Evolutionary conservation across 257 asterid species (phyloP).

Genomic region (Forsythia viridissima): DNA sequence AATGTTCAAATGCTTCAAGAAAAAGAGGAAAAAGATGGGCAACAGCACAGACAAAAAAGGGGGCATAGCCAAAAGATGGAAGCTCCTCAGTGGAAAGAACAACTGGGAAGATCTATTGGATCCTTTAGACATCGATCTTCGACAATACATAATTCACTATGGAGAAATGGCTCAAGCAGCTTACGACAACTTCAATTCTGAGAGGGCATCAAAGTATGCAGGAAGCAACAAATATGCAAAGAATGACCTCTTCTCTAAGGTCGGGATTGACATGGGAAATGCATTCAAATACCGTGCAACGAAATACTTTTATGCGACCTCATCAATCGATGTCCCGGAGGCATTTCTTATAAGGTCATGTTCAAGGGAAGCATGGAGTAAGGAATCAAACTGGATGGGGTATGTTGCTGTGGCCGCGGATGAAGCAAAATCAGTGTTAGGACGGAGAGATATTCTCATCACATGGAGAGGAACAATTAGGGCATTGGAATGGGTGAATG

Average conservation of each 20-base stretch:
- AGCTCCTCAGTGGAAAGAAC: conserved; percentile 57
- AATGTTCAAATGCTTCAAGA: conserved; percentile 31
- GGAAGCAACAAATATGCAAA: conserved; percentile 61
- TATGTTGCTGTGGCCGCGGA: conserved; percentile 84
- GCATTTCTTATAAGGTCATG: conserved; percentile 62
- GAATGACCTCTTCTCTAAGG: conserved; percentile 48
- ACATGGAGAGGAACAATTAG: conserved; percentile 83
- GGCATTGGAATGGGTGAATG: conserved; percentile 71
- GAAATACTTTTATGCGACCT: conserved; percentile 67
- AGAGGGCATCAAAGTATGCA: conserved; percentile 64
- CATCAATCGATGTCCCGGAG: conserved; percentile 58
- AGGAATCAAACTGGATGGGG: conserved; percentile 90
- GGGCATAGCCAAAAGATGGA: conserved; percentile 59
- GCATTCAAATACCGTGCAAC: conserved; percentile 58
- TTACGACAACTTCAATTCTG: conserved; percentile 69
- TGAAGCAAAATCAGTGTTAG: conserved; percentile 58
- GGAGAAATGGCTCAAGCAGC: conserved; percentile 74
- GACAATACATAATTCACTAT: conserved; percentile 65
- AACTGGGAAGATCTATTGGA: conserved; percentile 70
- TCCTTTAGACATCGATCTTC: conserved; percentile 73
- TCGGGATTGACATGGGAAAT: conserved; percentile 48
- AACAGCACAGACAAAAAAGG: conserved; percentile 16
- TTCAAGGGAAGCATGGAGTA: conserved; percentile 79
- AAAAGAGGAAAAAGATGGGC: conserved; percentile 23
- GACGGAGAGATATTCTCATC: conserved; percentile 75